Evolutionary conservation across 805 yeast genomes (phyloP).

Genomic region (Cyberlindnera euphorbiiphila): DNA sequence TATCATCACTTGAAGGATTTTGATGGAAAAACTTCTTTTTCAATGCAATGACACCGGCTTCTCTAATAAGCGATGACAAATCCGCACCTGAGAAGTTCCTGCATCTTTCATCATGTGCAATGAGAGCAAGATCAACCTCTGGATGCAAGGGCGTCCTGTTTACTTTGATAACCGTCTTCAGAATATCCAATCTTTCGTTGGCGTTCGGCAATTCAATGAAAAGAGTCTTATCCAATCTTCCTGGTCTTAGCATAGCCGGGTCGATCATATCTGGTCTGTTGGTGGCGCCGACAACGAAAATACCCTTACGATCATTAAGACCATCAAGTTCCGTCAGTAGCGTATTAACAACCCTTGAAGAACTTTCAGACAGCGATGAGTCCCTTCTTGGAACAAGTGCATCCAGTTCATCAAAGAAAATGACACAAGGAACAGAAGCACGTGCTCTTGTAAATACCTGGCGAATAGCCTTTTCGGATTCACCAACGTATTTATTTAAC

Average conservation of each 20-base stretch:
- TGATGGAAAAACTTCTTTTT: constrained; percentile 63
- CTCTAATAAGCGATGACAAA: constrained; percentile 84
- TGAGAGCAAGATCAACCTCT: constrained; percentile 53
- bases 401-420: constrained; percentile 94
- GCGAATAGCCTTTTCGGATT: constrained; percentile 88
- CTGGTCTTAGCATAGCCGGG: constrained; percentile 97
- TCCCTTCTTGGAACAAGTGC: constrained; percentile 95
- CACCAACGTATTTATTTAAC: constrained; percentile 93
- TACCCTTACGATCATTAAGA: constrained; percentile 85
- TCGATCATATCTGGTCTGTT: constrained; percentile 98
- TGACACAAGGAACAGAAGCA: constrained; percentile 89
- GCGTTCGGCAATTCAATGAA: constrained; percentile 85
- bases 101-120: constrained; percentile 77
- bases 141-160: constrained; percentile 71
- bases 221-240: constrained; percentile 88
- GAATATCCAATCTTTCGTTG: constrained; percentile 75
- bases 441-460: constrained; percentile 92
- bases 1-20: constrained; percentile 40
- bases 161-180: constrained; percentile 66
- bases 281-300: constrained; percentile 94
- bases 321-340: constrained; percentile 94
- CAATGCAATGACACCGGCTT: constrained; percentile 88
- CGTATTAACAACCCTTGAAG: constrained; percentile 92
- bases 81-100: constrained; percentile 96
- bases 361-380: constrained; percentile 79